Percentiles rank a stretch among this genome's conserved stretches.
phyloP scores from a whole-genome alignment of 208 protist genomes.

The Leishmania turanica region DNA sequence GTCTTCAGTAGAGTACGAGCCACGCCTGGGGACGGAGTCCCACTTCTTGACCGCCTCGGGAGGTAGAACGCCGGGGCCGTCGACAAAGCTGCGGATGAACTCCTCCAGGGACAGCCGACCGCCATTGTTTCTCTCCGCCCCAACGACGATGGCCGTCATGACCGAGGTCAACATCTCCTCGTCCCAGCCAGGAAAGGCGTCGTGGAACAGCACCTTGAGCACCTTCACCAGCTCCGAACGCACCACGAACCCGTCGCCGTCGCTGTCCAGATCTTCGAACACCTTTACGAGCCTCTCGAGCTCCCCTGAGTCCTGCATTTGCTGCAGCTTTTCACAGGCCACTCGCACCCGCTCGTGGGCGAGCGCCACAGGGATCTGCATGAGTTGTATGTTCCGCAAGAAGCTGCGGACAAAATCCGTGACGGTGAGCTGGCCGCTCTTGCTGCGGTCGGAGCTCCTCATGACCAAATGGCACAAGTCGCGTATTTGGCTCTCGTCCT shows the following conservation, averaged over 20 bases:
- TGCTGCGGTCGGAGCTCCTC: conserved; percentile 62
- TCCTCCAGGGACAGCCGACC: conserved; percentile 63
- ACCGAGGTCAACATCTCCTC: conserved; percentile 60
- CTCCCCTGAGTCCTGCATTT: conserved; percentile 68
- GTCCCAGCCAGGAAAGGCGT: conserved; percentile 67
- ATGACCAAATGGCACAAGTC: conserved; percentile 84
- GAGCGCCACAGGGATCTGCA: conserved; percentile 55
- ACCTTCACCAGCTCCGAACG: conserved; percentile 51
- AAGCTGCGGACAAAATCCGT: conserved; percentile 69
- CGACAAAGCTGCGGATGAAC: conserved; percentile 67
- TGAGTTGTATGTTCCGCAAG: conserved; percentile 51
- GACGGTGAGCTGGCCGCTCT: conserved; percentile 52
- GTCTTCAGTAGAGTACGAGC: background rate
- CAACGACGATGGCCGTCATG: conserved; percentile 68
- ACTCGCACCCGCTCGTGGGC: conserved; percentile 58
- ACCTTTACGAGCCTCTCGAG: conserved; percentile 49
- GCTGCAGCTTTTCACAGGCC: conserved; percentile 53
- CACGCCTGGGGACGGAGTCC: background rate
- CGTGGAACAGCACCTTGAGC: conserved; percentile 59
- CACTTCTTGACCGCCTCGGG: conserved; percentile 16
- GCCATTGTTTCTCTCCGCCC: conserved; percentile 43
- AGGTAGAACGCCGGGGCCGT: conserved; percentile 42
- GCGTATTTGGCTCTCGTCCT: conserved; percentile 65
- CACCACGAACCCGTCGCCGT: conserved; percentile 52
- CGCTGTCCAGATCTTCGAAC: conserved; percentile 38